Evolutionary conservation across 306 rosid species (phyloP).

Genomic region (Chamaecrista fasciculata): DNA sequence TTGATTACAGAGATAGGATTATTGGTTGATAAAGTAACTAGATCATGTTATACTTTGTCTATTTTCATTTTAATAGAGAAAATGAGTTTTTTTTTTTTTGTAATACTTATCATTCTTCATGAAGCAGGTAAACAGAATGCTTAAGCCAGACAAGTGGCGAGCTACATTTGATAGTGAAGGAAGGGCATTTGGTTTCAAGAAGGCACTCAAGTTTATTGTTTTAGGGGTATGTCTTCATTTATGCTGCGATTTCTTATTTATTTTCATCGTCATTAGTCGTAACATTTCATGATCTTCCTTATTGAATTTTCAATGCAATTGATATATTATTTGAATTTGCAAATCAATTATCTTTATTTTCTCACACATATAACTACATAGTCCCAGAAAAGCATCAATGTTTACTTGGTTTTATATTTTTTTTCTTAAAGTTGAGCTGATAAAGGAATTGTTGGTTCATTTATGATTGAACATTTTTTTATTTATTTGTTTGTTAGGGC

Average conservation of each 20-base stretch:
- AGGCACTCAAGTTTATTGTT: slow-evolving; percentile 76
- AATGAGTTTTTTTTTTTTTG: slow-evolving; percentile 11
- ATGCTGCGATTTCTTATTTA: slow-evolving; percentile 3
- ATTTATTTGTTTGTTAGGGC: slow-evolving; percentile 55
- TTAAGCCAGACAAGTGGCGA: slow-evolving; percentile 88
- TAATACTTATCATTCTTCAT: slow-evolving; percentile 20
- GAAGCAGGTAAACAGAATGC: slow-evolving; percentile 77
- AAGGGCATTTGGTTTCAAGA: slow-evolving; percentile 63
- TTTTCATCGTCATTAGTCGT: background rate
- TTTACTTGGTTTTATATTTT: slow-evolving; percentile 5
- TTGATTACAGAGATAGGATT: background rate
- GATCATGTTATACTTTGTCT: background rate
- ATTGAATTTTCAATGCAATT: no score
- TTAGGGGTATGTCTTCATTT: slow-evolving; percentile 66
- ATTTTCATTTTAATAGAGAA: background rate
- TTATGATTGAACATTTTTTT: slow-evolving; percentile 22
- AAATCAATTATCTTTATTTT: slow-evolving; percentile 11
- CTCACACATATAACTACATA: slow-evolving; percentile 1
- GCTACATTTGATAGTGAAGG: slow-evolving; percentile 78
- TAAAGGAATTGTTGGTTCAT: slow-evolving; percentile 10
- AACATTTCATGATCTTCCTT: slow-evolving; percentile 11
- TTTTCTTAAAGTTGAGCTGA: slow-evolving; percentile 5
- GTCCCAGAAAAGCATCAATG: background rate
- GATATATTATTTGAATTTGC: background rate
- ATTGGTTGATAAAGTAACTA: background rate